Evolutionary conservation across 768 basidiomycete genomes (phyloP), one percentile per base, ranked within the genome.

Genomic region (Lepiota brunneoincarnata): DNA sequence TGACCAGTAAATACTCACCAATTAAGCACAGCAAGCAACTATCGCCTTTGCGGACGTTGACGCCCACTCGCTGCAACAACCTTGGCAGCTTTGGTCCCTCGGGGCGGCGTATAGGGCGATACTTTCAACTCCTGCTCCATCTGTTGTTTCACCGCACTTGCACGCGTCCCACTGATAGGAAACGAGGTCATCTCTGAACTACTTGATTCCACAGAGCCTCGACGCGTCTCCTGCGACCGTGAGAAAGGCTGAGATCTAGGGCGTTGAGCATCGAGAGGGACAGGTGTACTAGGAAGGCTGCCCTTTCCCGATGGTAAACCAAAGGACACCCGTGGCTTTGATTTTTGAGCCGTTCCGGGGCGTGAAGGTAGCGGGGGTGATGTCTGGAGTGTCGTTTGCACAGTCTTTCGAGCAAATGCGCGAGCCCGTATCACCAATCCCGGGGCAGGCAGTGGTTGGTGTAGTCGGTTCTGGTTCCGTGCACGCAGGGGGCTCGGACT

Each of bases 101-200:
- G 47, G 3, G 68, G 72, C 15, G 75, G 74, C 15, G 58, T 63
- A 62, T 74, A 77, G 0, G 71, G 71, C 7, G 65, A 65, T 12
- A 49, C 53, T 41, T 70, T 75, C 58, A 70, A 69, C 50, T 66
- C 55, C 41, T 68, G 61, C 53, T 66, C 59, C 24, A 63, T 45
- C 23, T 49, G 58, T 54, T 68, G 69, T 60, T 73, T 74, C 17
- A 65, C 63, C 10, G 62, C 66, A 58, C 69, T 70, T 6, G 77
- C 75, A 18, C 66, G 65, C 1, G 76, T 76, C 6, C 74, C 74
- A 11, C 35, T 37, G 20, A 71, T 38, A 0, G 75, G 74, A 53
- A 73, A 73, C 2, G 66, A 63, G 5, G 67, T 67, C 4, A 36
- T 44, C 49, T 69, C 72, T 2, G 69, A 66, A 11, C 36, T 40